These are phyloP conservation scores for Tuber brumale DNA, from an alignment of 495 filamentous ascomycete species.

Conservation along the genomic window DNA sequence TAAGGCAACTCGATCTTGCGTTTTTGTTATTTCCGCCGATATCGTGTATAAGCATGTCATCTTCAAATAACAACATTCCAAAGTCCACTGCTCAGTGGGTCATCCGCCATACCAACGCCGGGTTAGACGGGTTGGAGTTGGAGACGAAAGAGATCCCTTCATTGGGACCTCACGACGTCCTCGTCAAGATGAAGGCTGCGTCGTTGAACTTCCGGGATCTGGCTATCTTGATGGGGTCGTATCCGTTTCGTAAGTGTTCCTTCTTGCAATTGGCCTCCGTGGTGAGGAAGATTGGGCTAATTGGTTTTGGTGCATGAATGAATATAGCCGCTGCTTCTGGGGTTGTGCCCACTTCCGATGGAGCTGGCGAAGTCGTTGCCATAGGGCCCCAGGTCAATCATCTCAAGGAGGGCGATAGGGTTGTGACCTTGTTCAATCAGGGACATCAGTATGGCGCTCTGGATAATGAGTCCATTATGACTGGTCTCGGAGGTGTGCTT, in stretches of 20 bases:
- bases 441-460: conserved; percentile 21
- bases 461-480: neutral
- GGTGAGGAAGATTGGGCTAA: neutral
- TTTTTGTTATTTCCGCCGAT: neutral
- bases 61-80: neutral
- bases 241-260: conserved; percentile 22
- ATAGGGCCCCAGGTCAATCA: conserved; percentile 60
- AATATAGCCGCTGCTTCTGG: conserved; percentile 7
- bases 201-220: conserved; percentile 22
- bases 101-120: neutral
- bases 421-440: conserved; percentile 34
- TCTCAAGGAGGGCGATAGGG: conserved; percentile 55
- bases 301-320: neutral
- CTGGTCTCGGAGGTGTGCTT: conserved; percentile 22
- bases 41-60: neutral
- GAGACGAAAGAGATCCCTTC: conserved; percentile 10
- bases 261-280: neutral
- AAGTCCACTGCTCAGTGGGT: conserved; percentile 9
- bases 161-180: conserved; percentile 26
- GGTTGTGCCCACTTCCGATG: conserved; percentile 12
- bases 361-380: conserved; percentile 58
- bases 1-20: neutral
- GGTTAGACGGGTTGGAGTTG: conserved; percentile 14
- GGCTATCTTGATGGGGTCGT: conserved; percentile 18
- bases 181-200: conserved; percentile 24